A percentile compares a stretch with the other conserved stretches of the same genome.
Conservation (phyloP, 2,329 filamentous ascomycete genomes). For the Monosporascus sp. region DNA sequence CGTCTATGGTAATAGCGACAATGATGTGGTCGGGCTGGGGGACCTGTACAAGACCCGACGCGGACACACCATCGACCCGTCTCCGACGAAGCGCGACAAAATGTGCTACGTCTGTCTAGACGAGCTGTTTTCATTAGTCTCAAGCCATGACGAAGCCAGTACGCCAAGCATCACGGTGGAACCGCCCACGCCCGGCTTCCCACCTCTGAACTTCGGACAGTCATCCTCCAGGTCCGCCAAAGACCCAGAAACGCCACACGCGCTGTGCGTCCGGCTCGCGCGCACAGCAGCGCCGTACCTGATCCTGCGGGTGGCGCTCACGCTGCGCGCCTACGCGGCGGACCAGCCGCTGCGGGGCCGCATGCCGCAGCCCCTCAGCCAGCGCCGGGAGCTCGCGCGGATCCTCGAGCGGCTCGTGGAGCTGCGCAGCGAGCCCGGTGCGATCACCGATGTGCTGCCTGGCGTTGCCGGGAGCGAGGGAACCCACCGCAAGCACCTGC, state of each 20-base stretch:
- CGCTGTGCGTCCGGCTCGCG: constrained; percentile 57
- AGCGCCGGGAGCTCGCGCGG: constrained; percentile 72
- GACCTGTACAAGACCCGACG: constrained; percentile 59
- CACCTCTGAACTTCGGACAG: constrained; percentile 18
- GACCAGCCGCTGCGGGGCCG: constrained; percentile 85
- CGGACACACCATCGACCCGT: constrained; percentile 66
- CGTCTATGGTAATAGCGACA: constrained; percentile 47
- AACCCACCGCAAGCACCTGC: constrained; percentile 62
- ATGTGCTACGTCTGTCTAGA: constrained; percentile 80
- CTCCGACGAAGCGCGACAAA: constrained; percentile 57
- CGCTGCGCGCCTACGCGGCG: constrained; percentile 78
- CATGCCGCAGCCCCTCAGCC: constrained; percentile 81
- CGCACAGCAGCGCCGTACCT: constrained; percentile 74
- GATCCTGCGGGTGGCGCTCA: constrained; percentile 73
- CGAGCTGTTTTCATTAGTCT: constrained; percentile 68
- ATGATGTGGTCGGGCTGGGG: constrained; percentile 46
- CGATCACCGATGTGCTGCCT: constrained; percentile 54
- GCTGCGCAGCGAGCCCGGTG: constrained; percentile 63
- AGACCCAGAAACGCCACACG: constrained; percentile 22
- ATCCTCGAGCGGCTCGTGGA: constrained; percentile 62
- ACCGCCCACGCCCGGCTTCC: constrained; percentile 38
- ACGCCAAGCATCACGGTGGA: constrained; percentile 35
- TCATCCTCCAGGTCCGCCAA: constrained; percentile 12
- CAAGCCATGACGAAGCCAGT: constrained; percentile 38
- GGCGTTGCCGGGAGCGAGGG: constrained; percentile 43